Percentiles rank a stretch among this genome's conserved stretches.
These are phyloP conservation scores for Colletotrichum truncatum DNA, from an alignment of 2,329 filamentous ascomycete genomes.

Conservation along the genomic window DNA sequence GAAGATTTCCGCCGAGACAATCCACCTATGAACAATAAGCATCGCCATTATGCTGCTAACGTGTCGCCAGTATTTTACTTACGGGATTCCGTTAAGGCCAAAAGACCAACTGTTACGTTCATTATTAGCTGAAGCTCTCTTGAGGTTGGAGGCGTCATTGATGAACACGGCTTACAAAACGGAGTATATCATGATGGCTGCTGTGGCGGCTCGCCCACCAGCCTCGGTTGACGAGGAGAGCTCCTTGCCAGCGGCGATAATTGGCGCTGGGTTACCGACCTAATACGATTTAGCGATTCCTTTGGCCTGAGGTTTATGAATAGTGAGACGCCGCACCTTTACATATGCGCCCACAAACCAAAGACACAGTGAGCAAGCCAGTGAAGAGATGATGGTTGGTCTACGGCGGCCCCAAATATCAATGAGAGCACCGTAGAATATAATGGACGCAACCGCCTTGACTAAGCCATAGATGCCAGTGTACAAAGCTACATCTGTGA, in stretches of 20 bases:
- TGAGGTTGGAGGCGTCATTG: background rate
- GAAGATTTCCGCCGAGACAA: conserved; percentile 55
- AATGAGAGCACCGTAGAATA: conserved; percentile 50
- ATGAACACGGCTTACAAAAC: conserved; percentile 52
- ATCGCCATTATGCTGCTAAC: background rate
- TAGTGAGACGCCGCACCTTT: conserved; percentile 37
- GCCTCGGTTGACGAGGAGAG: conserved; percentile 51
- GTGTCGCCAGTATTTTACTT: background rate
- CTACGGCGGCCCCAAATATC: conserved; percentile 50
- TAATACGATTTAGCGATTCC: background rate
- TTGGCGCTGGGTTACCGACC: conserved; percentile 55
- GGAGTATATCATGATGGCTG: conserved; percentile 63
- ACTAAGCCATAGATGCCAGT: conserved; percentile 61
- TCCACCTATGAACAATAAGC: conserved; percentile 40
- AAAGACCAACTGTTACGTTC: conserved; percentile 47
- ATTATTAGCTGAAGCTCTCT: background rate
- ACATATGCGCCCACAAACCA: conserved; percentile 64
- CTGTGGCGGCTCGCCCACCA: conserved; percentile 61
- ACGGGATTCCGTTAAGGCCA: conserved; percentile 53
- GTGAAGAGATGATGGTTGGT: conserved; percentile 56
- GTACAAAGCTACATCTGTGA: conserved; percentile 53
- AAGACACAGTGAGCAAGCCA: conserved; percentile 57
- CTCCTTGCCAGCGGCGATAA: conserved; percentile 52
- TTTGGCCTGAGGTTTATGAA: background rate
- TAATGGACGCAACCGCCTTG: conserved; percentile 50